Base-by-base conservation (phyloP, 257 asterid genomes). In the Solanum sejunctum region DNA sequence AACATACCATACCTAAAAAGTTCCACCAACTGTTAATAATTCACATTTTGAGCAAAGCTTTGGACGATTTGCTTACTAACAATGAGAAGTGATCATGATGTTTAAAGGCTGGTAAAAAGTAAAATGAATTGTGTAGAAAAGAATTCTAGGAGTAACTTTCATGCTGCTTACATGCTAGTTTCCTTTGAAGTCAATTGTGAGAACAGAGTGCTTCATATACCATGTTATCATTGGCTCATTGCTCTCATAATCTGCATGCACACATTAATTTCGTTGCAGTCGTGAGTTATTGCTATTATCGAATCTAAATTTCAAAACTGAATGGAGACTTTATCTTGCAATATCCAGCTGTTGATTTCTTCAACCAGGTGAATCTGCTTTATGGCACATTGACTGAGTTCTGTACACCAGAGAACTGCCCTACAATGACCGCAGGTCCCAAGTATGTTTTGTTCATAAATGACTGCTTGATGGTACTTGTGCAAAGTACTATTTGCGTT, bases 381-480 rank as follows among this genome's bases (percentile, higher is more conserved):
- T 95, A 90, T 88, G 97, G 98, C 89, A 95, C 99, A 49, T 95
- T 95, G 83, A 94, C 99, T 12, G 97, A 94, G 91, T 95, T 95
- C 91, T 95, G 99, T 72, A 96, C 98, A 1, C 87, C 98, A 11
- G 97, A 92, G 88, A 93, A 87, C 92, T 96, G 99, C 91, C 99
- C 96, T 26, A 94, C 97, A 78, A 96, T 96, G 99, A 86, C 98
- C 51, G 98, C 98, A n/a, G 99, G 98, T 66, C 98, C 98, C 28
- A 96, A 96, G 98, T 96, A 94, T 73, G 98, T n/a, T n/a, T n/a
- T n/a, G n/a, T 91, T 82, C 32, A 64, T 36, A 36, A 49, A 57
- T 64, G 71, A 83, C 66, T 15, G 57, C 7, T 52, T 83, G 80
- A 55, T 45, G 9, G 28, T 63, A 36, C 49, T 6, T 52, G 82